Percentiles rank a stretch among this genome's conserved stretches.
These are phyloP conservation scores for Grosmannia huntii DNA, from an alignment of 2,329 filamentous ascomycete species.

Conservation along the genomic window DNA sequence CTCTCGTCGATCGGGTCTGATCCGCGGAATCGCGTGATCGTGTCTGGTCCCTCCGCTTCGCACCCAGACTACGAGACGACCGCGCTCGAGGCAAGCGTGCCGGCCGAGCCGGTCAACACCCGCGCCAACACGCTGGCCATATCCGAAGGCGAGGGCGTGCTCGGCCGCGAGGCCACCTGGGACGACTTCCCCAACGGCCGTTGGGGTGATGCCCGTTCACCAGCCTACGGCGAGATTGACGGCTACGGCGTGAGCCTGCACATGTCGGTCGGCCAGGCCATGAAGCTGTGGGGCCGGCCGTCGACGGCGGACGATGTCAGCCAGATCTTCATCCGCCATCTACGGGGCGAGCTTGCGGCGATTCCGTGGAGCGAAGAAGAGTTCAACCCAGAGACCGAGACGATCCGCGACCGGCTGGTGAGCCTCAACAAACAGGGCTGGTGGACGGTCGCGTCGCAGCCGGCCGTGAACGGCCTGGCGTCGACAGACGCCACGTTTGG, in stretches of 20 bases:
- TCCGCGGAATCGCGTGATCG: constrained; percentile 77
- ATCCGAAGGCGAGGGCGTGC: constrained; percentile 78
- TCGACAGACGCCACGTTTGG: constrained; percentile 72
- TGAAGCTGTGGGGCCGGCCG: constrained; percentile 76
- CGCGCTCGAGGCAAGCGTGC: constrained; percentile 66
- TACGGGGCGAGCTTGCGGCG: constrained; percentile 64
- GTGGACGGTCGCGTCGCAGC: constrained; percentile 95
- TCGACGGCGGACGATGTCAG: constrained; percentile 59
- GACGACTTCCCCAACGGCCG: constrained; percentile 97
- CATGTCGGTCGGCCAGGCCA: constrained; percentile 72
- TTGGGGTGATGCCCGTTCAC: constrained; percentile 94
- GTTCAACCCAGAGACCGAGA: constrained; percentile 68
- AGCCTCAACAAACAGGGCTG: constrained; percentile 69
- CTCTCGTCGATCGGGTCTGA: constrained; percentile 73
- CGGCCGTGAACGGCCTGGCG: constrained; percentile 74
- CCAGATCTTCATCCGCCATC: constrained; percentile 65
- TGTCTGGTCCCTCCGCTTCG: constrained; percentile 49
- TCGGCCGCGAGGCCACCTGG: constrained; percentile 94
- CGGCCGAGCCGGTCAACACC: constrained; percentile 58
- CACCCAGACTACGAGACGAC: constrained; percentile 57
- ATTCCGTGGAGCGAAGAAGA: constrained; percentile 93
- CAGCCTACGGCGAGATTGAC: constrained; percentile 91
- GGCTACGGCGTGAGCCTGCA: constrained; percentile 92
- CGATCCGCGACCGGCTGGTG: constrained; percentile 65
- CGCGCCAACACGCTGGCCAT: constrained; percentile 82